phyloP scores from a whole-genome alignment of 2,329 filamentous ascomycete genomes.

The Curvularia spicifera region DNA sequence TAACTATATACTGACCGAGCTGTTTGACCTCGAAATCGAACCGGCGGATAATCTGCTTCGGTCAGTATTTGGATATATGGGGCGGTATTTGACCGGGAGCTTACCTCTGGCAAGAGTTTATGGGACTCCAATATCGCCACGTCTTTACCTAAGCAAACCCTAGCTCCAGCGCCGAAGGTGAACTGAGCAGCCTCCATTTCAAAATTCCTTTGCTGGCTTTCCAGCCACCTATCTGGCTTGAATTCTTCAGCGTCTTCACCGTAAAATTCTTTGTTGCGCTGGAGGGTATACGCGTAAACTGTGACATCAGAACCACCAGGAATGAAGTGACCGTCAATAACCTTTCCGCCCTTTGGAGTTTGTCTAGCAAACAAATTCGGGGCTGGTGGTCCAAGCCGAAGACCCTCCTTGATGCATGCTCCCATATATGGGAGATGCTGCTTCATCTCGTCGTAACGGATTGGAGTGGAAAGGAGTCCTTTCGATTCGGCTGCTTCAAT shows the following conservation, averaged over 20 bases:
- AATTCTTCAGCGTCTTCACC: conserved; percentile 52
- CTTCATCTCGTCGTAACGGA: conserved; percentile 42
- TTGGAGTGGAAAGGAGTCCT: conserved; percentile 29
- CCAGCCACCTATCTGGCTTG: conserved; percentile 52
- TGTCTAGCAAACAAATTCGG: conserved; percentile 60
- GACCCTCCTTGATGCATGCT: conserved; percentile 59
- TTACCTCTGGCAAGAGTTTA: conserved; percentile 46
- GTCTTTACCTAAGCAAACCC: conserved; percentile 43
- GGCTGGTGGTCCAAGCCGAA: conserved; percentile 59
- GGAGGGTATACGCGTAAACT: conserved; percentile 56
- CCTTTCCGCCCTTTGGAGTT: conserved; percentile 37
- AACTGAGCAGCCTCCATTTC: conserved; percentile 42
- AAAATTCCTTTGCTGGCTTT: conserved; percentile 29
- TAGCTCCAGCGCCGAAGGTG: conserved; percentile 37
- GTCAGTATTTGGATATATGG: background rate
- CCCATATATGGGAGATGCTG: conserved; percentile 55
- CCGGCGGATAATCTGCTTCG: conserved; percentile 31
- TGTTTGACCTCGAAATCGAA: conserved; percentile 38
- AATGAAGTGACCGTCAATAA: conserved; percentile 50
- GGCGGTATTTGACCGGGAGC: conserved; percentile 4
- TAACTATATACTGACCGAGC: conserved; percentile 35
- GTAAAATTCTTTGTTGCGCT: conserved; percentile 53
- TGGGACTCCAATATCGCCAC: conserved; percentile 41
- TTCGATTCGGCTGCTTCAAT: conserved; percentile 31
- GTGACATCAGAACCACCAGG: conserved; percentile 56